Base-by-base conservation (phyloP, 2,329 filamentous ascomycete genomes). In the Talaromyces albobiverticillius region DNA sequence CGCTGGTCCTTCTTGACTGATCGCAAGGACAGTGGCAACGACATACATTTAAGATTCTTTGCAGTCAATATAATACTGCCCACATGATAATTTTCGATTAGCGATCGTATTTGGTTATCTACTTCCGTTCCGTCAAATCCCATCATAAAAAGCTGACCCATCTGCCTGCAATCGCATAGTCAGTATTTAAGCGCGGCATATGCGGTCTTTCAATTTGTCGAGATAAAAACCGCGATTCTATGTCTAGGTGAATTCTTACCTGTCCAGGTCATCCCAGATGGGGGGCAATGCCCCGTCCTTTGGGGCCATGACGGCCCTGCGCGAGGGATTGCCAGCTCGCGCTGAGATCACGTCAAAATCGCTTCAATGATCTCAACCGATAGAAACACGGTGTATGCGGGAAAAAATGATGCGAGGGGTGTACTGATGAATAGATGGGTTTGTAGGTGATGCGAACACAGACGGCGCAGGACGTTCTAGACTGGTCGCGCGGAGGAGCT, bases 21-120 rank as follows among this genome's bases (percentile, higher is more conserved):
- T 38, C n/a, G 3, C 34, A 29, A n/a, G n/a, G n/a, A 14, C 31
- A 34, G 23, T 10, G 8, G 25, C 14, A 31, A 31, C 9, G 26
- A 91, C 79, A 59, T 72, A 85, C 83, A 85, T 78, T 83, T 84
- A 42, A 85, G 70, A 62, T 86, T 86, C 68, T 86, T 86, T 45
- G 83, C 83, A 41, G 82, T 83, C 51, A 86, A 69, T 75, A 82
- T 66, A 65, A 97, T 89, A 50, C 90, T 94, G 53, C 94, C 94
- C 46, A 99, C 80, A 69, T 97, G 89, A 69, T 85, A 80, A 60
- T 85, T 75, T 63, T 84, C 79, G 62, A 86, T 86, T 41, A 86
- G 76, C 45, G 78, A 78, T 60, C 78, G 79, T 62, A 86, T 85
- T 67, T 85, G 80, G 49, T 82, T 80, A 60, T 81, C 84, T 54